Percentiles rank a stretch among this genome's conserved stretches.
These are phyloP conservation scores for Falciphora oryzae DNA, from an alignment of 2,329 filamentous ascomycete species.

Conservation along the genomic window DNA sequence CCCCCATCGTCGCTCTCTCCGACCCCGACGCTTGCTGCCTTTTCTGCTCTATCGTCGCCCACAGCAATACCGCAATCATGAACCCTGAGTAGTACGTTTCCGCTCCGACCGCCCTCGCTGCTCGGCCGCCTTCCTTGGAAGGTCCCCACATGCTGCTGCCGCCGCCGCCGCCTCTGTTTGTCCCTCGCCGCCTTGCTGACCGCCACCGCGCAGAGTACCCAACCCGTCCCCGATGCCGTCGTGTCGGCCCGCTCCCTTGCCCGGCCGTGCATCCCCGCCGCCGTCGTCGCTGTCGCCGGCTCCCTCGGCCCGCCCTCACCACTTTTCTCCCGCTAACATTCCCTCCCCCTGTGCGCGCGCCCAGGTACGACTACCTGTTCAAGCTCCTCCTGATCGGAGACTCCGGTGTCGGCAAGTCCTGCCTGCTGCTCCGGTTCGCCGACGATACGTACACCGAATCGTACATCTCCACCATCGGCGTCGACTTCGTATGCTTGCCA, in stretches of 20 bases:
- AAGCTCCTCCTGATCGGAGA: slow-evolving; percentile 99
- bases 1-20: slow-evolving; percentile 13
- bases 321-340: not conserved
- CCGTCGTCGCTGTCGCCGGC: slow-evolving; percentile 1
- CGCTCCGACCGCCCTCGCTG: not conserved
- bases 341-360: slow-evolving; percentile 19
- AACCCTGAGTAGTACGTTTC: slow-evolving; percentile 78
- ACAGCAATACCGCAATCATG: slow-evolving; percentile 51
- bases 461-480: slow-evolving; percentile 99
- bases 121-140: not conserved
- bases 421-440: slow-evolving; percentile 93
- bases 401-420: slow-evolving; percentile 99
- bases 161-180: slow-evolving; percentile 4
- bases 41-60: not conserved
- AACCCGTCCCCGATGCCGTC: slow-evolving; percentile 5
- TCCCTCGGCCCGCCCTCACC: not conserved
- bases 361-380: slow-evolving; percentile 99
- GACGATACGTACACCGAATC: slow-evolving; percentile 99
- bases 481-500: slow-evolving; percentile 76
- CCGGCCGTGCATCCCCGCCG: slow-evolving; percentile 7
- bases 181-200: slow-evolving; percentile 10
- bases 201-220: not conserved
- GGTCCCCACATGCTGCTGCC: slow-evolving; percentile 10
- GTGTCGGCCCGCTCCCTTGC: slow-evolving; percentile 1
- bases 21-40: not conserved